These are phyloP conservation scores for Globisporangium ultimum DNA, from an alignment of 352 stramenopile species.

Conservation along the genomic window DNA sequence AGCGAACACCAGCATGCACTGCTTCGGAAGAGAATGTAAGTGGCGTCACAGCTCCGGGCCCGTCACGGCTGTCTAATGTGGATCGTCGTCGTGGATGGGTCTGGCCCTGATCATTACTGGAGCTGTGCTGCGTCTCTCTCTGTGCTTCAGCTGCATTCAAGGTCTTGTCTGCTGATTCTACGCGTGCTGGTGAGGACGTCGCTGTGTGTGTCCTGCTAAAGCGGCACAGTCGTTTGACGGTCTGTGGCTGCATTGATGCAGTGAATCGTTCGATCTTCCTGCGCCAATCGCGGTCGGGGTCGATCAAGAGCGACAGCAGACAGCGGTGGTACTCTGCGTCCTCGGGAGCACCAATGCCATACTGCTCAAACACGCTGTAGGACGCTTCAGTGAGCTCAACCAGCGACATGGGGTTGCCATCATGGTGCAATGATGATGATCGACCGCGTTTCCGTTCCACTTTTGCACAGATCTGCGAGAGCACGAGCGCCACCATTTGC, in stretches of 20 bases:
- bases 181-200: neutral
- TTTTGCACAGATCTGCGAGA: conserved; percentile 43
- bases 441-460: conserved; percentile 21
- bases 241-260: conserved; percentile 9
- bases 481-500: conserved; percentile 19
- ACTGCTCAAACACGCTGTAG: conserved; percentile 44
- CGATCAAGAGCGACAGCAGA: conserved; percentile 49
- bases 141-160: neutral
- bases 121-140: neutral
- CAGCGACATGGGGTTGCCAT: conserved; percentile 32
- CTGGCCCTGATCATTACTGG: neutral
- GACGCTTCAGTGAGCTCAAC: conserved; percentile 67
- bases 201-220: neutral
- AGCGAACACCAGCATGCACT: too few species aligned
- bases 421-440: neutral
- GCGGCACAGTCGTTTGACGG: conserved; percentile 15
- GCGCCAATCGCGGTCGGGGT: conserved; percentile 54
- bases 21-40: neutral
- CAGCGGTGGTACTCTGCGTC: conserved; percentile 56
- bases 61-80: neutral
- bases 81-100: neutral
- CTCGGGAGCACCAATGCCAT: conserved; percentile 33
- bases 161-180: too few species aligned
- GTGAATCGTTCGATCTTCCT: conserved; percentile 47
- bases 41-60: neutral